Evolutionary conservation across 805 yeast genomes (phyloP), one percentile per base, ranked within the genome.

Genomic region (Ascoidea asiatica): DNA sequence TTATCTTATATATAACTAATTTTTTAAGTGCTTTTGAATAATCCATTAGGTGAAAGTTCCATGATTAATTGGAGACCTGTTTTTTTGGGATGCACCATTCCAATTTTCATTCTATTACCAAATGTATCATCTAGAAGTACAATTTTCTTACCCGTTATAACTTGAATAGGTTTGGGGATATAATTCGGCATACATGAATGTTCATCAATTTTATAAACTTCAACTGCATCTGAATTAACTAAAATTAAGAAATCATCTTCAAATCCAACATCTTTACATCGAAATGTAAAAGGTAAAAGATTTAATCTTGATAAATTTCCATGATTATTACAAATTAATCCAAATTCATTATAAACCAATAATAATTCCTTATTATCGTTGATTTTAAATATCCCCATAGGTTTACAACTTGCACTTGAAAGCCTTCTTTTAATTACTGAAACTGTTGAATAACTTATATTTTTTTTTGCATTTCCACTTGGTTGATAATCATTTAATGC

Each of bases 101-200:
- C 57, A 4, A 76, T 52, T 20, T 62, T 60, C 17, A 72, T 60
- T 41, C 67, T 55, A n/a, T n/a, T n/a, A 19, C 64, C 66, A 15
- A 57, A 63, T 8, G 52, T 56, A 4, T 59, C 60, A 44, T 67
- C 72, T n/a, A 75, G 45, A 19, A 70, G 53, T 20, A 60, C 58
- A 29, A 85, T 72, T 51, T 77, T 84, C 55, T 79, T 81, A 19
- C 90, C 90, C 3, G 78, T 72, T 38, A 86, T 68, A 4, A 84
- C 80, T 56, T 86, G 95, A 19, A 73, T 65, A 11, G 81, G 71
- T 35, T 70, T 71, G 8, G 71, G 48, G 4, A 70, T 69, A 18
- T 60, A 60, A 15, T 48, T 47, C 4, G 44, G 45, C 20, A 43
- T 40, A 23, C 52, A 49, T 18, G 69, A 67, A 43, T 61, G 59